Evolutionary conservation across 768 basidiomycete species (phyloP), one percentile per base, ranked within the genome.

Genomic region (Scleroderma bovista): DNA sequence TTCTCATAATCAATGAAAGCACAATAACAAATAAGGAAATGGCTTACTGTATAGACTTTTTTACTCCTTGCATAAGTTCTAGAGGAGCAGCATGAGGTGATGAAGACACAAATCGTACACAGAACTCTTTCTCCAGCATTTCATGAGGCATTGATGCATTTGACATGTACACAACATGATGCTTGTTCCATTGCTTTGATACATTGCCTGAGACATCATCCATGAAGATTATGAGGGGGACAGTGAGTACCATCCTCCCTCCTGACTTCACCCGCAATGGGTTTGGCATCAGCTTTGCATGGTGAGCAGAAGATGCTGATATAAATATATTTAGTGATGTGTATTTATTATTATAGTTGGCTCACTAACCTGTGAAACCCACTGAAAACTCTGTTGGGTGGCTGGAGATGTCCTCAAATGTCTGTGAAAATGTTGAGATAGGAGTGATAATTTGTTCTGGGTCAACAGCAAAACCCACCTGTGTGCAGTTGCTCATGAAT

Each of bases 151-250:
- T 29, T 7, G 41, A 51, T 0, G 46, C 66, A 50, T 72, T 70
- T 0, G 60, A 68, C 46, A 70, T 52, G 19, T 73, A 74, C 0
- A 62, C 47, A 0, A 61, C 53, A 11, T 67, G 61, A 29, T 72
- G 68, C 26, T 67, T 67, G 32, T 73, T 69, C 65, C 68, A 74
- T 22, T 71, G 69, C 36, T 70, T 72, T 3, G 57, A 68, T 2
- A 55, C 47, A 31, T 72, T 72, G 0, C 61, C 71, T 0, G 63
- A 72, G 0, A 72, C 57, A 39, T 73, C 65, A 26, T 72, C 69
- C 41, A 69, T 62, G 45, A 69, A 69, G 0, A 70, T 16, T 2
- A 70, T 61, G 6, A 68, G 48, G 0, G 65, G 65, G 0, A 61
- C 53, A 1, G 48, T 53, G 4, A 59, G 53, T 1, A 59, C 52